Evolutionary conservation across 2,329 filamentous ascomycete genomes (phyloP).

Genomic region (Penicillium sp.): DNA sequence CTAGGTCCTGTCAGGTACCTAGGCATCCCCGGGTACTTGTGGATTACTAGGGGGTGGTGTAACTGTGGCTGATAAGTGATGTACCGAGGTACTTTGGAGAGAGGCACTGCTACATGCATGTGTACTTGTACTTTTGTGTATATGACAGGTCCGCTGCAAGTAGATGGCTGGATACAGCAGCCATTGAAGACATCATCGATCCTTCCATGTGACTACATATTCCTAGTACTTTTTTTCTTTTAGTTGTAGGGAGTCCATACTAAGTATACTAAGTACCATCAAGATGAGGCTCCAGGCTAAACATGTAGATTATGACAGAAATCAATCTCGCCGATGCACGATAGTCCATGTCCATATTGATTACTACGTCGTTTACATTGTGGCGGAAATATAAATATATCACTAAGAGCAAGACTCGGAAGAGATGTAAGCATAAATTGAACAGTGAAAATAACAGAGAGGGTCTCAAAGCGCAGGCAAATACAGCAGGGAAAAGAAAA

Average conservation of each 20-base stretch:
- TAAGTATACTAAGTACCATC: neutral
- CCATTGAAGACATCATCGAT: neutral
- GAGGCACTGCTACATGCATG: neutral
- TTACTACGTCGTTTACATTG: conserved; percentile 20
- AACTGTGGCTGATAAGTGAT: conserved; percentile 13
- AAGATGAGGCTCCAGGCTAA: neutral
- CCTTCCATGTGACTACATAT: neutral
- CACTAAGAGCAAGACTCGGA: conserved; percentile 12
- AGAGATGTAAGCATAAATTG: conserved; percentile 6
- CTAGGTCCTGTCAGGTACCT: conserved; percentile 14
- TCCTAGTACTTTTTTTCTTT: neutral
- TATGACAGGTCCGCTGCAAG: neutral
- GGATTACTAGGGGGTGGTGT: conserved; percentile 8
- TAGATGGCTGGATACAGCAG: neutral
- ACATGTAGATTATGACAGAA: neutral
- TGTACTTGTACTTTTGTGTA: conserved; percentile 6
- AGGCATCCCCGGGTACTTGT: conserved; percentile 10
- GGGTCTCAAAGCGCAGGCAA: conserved; percentile 15
- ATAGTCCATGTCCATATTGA: conserved; percentile 16
- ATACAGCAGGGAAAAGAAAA: neutral
- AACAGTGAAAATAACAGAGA: conserved; percentile 9
- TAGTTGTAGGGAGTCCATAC: too few species aligned
- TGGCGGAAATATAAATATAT: conserved; percentile 14
- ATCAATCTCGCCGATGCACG: conserved; percentile 1
- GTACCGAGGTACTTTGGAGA: conserved; percentile 5